phyloP scores from a whole-genome alignment of 495 filamentous ascomycete species.

The Penicillium canariense region DNA sequence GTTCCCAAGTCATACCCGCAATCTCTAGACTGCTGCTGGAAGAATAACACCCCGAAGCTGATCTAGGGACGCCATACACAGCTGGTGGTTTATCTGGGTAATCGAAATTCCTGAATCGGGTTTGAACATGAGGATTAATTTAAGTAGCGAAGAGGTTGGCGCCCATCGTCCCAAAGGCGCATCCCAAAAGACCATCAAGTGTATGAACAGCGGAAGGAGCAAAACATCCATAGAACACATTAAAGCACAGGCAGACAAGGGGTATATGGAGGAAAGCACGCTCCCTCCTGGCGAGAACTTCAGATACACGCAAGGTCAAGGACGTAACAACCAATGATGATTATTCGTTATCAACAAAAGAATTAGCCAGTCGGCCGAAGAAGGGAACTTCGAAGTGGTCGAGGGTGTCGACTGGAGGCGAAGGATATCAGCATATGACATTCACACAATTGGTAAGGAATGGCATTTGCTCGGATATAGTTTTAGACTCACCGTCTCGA shows the following conservation, averaged over 20 bases:
- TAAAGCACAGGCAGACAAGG: conserved; percentile 11
- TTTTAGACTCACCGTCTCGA: conserved; percentile 60
- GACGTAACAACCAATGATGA: not conserved
- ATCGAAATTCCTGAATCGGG: not conserved
- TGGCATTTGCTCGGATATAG: not conserved
- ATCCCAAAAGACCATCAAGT: not conserved
- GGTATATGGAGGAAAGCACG: conserved; percentile 24
- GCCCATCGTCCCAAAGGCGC: not conserved
- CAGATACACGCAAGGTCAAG: conserved; percentile 14
- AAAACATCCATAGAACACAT: conserved; percentile 8
- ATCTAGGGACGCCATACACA: not conserved
- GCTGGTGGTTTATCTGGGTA: not conserved
- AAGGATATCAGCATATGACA: not conserved
- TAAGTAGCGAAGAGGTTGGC: not conserved
- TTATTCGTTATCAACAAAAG: conserved; percentile 90
- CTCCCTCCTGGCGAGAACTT: conserved; percentile 11
- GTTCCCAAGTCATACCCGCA: conserved; percentile 17
- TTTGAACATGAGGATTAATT: not conserved
- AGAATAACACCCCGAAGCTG: conserved; percentile 16
- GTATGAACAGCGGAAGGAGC: not conserved
- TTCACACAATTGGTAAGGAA: not conserved
- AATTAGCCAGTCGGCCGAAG: conserved; percentile 73
- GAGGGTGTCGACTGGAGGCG: conserved; percentile 68
- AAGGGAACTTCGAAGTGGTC: conserved; percentile 92
- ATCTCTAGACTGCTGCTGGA: conserved; percentile 28